These are phyloP conservation scores for Daldinia sp. DNA, from an alignment of 2,329 filamentous ascomycete genomes.

Conservation along the genomic window DNA sequence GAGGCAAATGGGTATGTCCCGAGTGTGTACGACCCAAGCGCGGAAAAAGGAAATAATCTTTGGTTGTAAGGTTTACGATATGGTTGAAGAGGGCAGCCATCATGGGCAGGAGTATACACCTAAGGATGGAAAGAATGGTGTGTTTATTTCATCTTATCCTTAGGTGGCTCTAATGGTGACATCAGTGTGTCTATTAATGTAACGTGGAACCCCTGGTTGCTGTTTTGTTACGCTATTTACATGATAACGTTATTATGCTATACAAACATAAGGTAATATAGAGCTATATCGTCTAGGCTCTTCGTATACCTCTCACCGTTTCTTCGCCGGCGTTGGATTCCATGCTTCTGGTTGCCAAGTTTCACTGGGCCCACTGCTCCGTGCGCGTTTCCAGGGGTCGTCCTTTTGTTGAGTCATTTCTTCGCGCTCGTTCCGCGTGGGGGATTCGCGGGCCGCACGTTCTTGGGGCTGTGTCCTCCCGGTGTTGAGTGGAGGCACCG, in stretches of 20 bases:
- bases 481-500: constrained; percentile 48
- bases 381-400: constrained; percentile 71
- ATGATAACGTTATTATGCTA: constrained; percentile 20
- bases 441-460: constrained; percentile 22
- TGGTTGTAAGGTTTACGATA: not conserved
- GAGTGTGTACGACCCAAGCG: constrained; percentile 25
- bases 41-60: constrained; percentile 16
- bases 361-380: constrained; percentile 67
- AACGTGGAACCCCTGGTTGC: constrained; percentile 1
- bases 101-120: not conserved
- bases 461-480: constrained; percentile 38
- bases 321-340: constrained; percentile 60
- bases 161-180: constrained; percentile 6
- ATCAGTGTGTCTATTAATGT: constrained; percentile 20
- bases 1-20: constrained; percentile 39
- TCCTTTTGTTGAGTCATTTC: constrained; percentile 31
- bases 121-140: not conserved
- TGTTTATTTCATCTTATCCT: not conserved
- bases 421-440: constrained; percentile 25
- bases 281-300: not conserved
- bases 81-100: not conserved
- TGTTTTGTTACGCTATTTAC: constrained; percentile 14
- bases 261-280: constrained; percentile 37
- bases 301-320: constrained; percentile 48
- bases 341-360: constrained; percentile 76